A percentile compares a stretch with the other conserved stretches of the same genome.
phyloP scores from a whole-genome alignment of 2,329 filamentous ascomycete species.

The Xylogone sp. region DNA sequence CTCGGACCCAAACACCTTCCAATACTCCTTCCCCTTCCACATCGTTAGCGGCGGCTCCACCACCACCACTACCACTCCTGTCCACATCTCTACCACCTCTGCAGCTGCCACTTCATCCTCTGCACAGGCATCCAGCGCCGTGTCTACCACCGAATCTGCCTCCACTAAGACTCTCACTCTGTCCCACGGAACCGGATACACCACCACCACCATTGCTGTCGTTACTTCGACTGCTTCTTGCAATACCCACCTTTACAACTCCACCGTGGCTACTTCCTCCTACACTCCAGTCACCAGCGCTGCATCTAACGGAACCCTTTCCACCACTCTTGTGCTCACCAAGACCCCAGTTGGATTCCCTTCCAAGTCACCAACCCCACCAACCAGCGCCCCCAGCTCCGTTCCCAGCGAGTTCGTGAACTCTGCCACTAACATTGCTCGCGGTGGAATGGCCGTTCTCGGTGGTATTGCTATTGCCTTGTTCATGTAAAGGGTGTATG shows the following conservation, averaged over 20 bases:
- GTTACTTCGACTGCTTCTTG: constrained; percentile 11
- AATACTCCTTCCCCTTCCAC: constrained; percentile 59
- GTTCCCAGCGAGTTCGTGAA: neutral
- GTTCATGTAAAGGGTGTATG: constrained; percentile 13
- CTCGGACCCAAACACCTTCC: constrained; percentile 45
- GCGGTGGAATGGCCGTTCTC: constrained; percentile 16
- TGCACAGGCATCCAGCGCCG: neutral
- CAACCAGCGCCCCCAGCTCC: neutral
- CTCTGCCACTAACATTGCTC: constrained; percentile 8
- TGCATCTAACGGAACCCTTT: neutral
- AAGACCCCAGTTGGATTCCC: neutral
- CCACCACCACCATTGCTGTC: constrained; percentile 3
- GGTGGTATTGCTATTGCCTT: constrained; percentile 19
- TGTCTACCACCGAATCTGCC: constrained; percentile 24
- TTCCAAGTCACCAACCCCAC: neutral
- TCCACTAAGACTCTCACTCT: constrained; percentile 39
- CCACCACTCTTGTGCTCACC: constrained; percentile 1
- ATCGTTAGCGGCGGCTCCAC: constrained; percentile 13
- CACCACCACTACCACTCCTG: constrained; percentile 2
- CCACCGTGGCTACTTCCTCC: constrained; percentile 1
- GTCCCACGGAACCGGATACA: constrained; percentile 1
- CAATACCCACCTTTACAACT: constrained; percentile 21
- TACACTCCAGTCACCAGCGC: constrained; percentile 18
- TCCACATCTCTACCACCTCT: neutral
- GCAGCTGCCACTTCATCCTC: neutral